phyloP scores from a whole-genome alignment of 352 stramenopile genomes.

The Globisporangium nagaii region DNA sequence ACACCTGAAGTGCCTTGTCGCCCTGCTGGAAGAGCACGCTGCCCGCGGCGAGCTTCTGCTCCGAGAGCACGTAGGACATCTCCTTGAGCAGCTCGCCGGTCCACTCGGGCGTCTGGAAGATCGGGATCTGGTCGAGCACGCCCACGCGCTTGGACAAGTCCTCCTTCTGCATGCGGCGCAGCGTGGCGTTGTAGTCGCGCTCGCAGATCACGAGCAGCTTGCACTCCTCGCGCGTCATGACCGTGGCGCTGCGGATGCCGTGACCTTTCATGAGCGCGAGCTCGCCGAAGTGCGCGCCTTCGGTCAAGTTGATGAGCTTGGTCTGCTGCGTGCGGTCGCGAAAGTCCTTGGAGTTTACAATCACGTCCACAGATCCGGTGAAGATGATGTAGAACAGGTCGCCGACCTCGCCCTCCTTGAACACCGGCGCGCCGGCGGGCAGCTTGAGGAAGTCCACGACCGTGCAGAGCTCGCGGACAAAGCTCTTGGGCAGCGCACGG shows the following conservation, averaged over 20 bases:
- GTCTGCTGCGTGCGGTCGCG: constrained; percentile 46
- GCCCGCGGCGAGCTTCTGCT: constrained; percentile 46
- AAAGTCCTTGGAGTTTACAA: constrained; percentile 50
- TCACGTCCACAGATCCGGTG: constrained; percentile 60
- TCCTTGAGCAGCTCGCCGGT: constrained; percentile 64
- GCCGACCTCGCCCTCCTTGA: constrained; percentile 61
- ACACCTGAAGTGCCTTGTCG: constrained; percentile 57
- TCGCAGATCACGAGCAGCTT: constrained; percentile 69
- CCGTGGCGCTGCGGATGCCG: constrained; percentile 63
- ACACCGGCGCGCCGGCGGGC: constrained; percentile 35
- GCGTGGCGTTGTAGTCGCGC: constrained; percentile 66
- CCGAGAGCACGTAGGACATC: constrained; percentile 63
- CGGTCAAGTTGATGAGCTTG: constrained; percentile 67
- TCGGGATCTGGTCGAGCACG: constrained; percentile 56
- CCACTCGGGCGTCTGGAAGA: constrained; percentile 75
- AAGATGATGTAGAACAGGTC: constrained; percentile 80
- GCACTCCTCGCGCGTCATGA: constrained; percentile 53
- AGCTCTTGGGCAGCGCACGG: constrained; percentile 46
- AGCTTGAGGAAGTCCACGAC: constrained; percentile 56
- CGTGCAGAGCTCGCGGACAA: constrained; percentile 58
- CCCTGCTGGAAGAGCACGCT: constrained; percentile 50
- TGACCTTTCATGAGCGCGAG: constrained; percentile 72
- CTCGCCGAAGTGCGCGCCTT: constrained; percentile 65
- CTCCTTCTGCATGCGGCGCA: constrained; percentile 66
- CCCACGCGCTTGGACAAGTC: constrained; percentile 52